Base-by-base conservation (phyloP, 495 filamentous ascomycete genomes). In the Tuber melanosporum region DNA sequence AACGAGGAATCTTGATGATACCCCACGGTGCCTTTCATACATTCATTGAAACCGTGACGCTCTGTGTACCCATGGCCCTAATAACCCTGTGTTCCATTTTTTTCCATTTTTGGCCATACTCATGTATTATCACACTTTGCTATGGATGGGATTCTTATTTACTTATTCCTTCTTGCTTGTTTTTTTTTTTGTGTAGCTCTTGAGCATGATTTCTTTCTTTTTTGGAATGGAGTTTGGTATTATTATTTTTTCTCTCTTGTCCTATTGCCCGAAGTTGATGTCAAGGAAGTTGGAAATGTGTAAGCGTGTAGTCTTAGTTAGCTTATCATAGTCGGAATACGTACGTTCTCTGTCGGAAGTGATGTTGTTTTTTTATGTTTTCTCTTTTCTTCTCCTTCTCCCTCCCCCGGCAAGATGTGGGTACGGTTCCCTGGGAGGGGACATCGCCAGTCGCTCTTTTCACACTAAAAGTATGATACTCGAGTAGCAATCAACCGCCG, bases 81-180 rank as follows among this genome's bases (percentile, higher is more conserved):
- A 66, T 66, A 66, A 52, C 57, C 26, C 57, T 36, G 26, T 66
- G 57, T 66, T 36, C 26, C 36, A 66, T 32, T 32, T 36, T 36
- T 66, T 36, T 14, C 26, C n/a, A 36, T 66, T 15, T 66, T 66
- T 66, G 57, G 57, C 57, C 57, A 66, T 36, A 26, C 57, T 36
- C 57, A 36, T 66, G 57, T 66, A 66, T 66, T 66, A 66, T 66
- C 57, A 17, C 57, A 66, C 57, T 36, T 66, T 66, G 57, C 57
- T 36, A 66, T 36, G 57, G 57, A 66, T 36, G 57, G 57, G 57
- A 36, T 66, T 66, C 32, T 66, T 12, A 36, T 19, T 36, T n/a
- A 22, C 22, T 9, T n/a, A 19, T 9, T 49, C 32, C 14, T 32
- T 26, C 8, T 66, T 14, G 52, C 26, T 62, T 62, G 10, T 2